Conservation (phyloP, 129 eudicot genomes). For the Helianthus tuberosus region DNA sequence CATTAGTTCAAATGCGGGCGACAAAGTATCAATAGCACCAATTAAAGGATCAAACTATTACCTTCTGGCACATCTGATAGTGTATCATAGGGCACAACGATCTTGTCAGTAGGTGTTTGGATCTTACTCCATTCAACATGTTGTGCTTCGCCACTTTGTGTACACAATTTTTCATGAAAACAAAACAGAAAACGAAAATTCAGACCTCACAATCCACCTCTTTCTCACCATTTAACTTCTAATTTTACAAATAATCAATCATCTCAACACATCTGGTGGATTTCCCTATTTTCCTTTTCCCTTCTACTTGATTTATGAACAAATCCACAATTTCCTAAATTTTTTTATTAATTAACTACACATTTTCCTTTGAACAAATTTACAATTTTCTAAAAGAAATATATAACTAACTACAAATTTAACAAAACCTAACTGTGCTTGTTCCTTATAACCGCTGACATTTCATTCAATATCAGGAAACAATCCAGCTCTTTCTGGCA, state of each 20-base stretch:
- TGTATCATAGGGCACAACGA: conserved; percentile 88
- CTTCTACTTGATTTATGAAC: too few species aligned
- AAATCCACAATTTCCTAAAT: too few species aligned
- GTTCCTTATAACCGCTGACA: too few species aligned
- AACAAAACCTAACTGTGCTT: too few species aligned
- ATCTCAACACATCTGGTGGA: too few species aligned
- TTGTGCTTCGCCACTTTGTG: conserved; percentile 83
- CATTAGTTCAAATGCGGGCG: background rate
- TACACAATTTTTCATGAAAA: conserved; percentile 9
- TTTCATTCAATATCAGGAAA: background rate
- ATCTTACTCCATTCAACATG: conserved; percentile 97
- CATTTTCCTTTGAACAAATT: too few species aligned
- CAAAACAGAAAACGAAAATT: conserved; percentile 4
- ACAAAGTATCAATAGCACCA: background rate
- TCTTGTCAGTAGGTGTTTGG: conserved; percentile 92
- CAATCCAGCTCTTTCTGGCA: background rate
- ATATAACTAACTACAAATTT: too few species aligned
- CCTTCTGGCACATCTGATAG: conserved; percentile 78
- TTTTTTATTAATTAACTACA: too few species aligned
- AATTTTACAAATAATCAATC: too few species aligned
- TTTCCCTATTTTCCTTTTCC: too few species aligned
- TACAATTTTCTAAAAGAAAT: too few species aligned
- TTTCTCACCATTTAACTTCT: background rate
- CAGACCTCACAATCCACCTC: conserved; percentile 4
- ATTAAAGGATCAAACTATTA: conserved; percentile 17